phyloP scores from a whole-genome alignment of 2,329 filamentous ascomycete genomes.

The Chlorencoelia australis region DNA sequence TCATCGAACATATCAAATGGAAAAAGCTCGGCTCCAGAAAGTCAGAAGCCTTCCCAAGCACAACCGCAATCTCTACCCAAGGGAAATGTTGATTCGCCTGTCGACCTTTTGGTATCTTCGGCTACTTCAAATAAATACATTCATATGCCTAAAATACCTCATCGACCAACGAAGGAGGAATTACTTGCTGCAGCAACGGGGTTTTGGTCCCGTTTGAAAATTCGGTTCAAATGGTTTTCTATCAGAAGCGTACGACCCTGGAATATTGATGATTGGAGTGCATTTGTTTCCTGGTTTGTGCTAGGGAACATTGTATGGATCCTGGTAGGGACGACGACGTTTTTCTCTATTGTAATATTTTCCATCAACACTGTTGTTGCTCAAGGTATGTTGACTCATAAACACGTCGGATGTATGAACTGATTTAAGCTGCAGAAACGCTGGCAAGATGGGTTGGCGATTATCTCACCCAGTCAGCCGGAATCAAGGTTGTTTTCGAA shows the following conservation, averaged over 20 bases:
- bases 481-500: conserved; percentile 90
- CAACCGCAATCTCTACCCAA: conserved; percentile 11
- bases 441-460: conserved; percentile 89
- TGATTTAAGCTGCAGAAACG: conserved; percentile 52
- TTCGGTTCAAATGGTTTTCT: conserved; percentile 96
- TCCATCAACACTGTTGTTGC: conserved; percentile 94
- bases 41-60: conserved; percentile 11
- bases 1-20: conserved; percentile 18
- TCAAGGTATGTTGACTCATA: conserved; percentile 52
- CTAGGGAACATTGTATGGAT: conserved; percentile 92
- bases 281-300: conserved; percentile 90
- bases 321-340: conserved; percentile 92
- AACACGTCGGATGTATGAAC: conserved; percentile 6
- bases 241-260: conserved; percentile 90
- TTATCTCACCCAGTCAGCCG: conserved; percentile 88
- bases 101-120: no score
- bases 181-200: conserved; percentile 82
- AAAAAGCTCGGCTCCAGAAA: conserved; percentile 15
- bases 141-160: conserved; percentile 58
- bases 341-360: conserved; percentile 85
- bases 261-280: conserved; percentile 93
- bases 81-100: background rate
- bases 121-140: conserved; percentile 38
- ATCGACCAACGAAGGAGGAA: conserved; percentile 88
- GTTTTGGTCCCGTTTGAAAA: conserved; percentile 81